These are phyloP conservation scores for Pseudopithomyces chartarum DNA, from an alignment of 2,329 filamentous ascomycete genomes.

Conservation along the genomic window DNA sequence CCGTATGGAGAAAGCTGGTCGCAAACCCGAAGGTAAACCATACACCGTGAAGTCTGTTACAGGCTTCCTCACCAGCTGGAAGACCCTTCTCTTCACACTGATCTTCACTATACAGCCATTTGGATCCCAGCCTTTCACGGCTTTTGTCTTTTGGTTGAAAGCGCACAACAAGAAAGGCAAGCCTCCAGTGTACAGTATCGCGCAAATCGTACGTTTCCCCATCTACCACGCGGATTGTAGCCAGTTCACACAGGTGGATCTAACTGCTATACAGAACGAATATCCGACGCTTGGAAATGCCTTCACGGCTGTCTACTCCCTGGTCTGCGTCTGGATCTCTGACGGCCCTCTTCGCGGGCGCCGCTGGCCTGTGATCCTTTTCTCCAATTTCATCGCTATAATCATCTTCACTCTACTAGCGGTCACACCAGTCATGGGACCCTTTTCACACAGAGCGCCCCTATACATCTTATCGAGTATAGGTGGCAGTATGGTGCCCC, in stretches of 20 bases:
- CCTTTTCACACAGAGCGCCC: conserved; percentile 20
- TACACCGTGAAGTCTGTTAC: conserved; percentile 14
- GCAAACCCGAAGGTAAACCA: conserved; percentile 17
- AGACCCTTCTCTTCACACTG: conserved; percentile 18
- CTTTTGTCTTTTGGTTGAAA: conserved; percentile 23
- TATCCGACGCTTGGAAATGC: conserved; percentile 26
- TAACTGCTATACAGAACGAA: conserved; percentile 13
- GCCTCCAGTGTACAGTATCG: conserved; percentile 17
- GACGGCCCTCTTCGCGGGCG: conserved; percentile 23
- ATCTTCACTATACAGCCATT: conserved; percentile 24
- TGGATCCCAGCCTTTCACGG: conserved; percentile 20
- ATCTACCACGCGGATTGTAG: no score
- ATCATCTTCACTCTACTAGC: conserved; percentile 23
- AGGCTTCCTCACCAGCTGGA: conserved; percentile 19
- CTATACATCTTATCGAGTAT: conserved; percentile 20
- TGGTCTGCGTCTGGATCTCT: conserved; percentile 24
- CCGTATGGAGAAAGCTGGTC: conserved; percentile 14
- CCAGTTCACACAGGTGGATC: background rate
- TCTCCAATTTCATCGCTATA: conserved; percentile 24
- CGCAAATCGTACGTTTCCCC: conserved; percentile 22
- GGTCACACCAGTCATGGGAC: conserved; percentile 19
- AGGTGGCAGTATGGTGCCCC: conserved; percentile 17
- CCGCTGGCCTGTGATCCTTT: conserved; percentile 25
- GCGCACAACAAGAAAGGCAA: conserved; percentile 26
- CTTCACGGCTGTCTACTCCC: conserved; percentile 26